A percentile compares a stretch with the other conserved stretches of the same genome.
phyloP scores from a whole-genome alignment of 2,329 filamentous ascomycete species.

The Penicillium sclerotiorum region DNA sequence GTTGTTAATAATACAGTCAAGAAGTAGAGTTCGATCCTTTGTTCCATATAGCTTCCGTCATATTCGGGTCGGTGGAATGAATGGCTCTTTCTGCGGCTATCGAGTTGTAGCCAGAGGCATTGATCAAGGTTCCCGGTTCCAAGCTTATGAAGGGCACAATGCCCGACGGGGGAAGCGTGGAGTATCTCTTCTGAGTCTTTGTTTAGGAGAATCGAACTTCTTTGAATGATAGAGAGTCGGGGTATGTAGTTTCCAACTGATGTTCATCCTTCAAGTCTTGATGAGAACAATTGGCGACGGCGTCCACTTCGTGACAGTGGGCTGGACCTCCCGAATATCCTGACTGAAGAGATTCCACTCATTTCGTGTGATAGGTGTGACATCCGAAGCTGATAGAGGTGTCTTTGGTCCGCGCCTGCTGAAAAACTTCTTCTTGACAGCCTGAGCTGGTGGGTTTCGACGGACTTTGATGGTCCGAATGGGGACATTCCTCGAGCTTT shows the following conservation, averaged over 20 bases:
- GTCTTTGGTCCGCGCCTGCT: constrained; percentile 40
- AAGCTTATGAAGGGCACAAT: neutral
- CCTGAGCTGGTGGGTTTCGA: constrained; percentile 24
- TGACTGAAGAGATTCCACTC: constrained; percentile 47
- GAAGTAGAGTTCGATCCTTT: constrained; percentile 10
- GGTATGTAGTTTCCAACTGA: constrained; percentile 4
- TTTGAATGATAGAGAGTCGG: neutral
- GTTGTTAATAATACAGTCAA: neutral
- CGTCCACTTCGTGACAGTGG: constrained; percentile 41
- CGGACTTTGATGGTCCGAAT: constrained; percentile 27
- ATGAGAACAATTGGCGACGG: constrained; percentile 37
- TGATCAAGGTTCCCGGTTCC: neutral
- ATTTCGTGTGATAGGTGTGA: constrained; percentile 46
- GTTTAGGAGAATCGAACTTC: neutral
- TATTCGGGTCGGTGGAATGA: no score
- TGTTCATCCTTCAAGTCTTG: constrained; percentile 25
- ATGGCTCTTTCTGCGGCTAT: no score
- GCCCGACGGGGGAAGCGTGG: neutral
- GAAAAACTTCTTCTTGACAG: constrained; percentile 20
- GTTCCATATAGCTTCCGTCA: constrained; percentile 6
- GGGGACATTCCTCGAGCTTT: constrained; percentile 21
- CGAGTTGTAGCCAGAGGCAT: neutral
- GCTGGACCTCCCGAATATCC: constrained; percentile 32
- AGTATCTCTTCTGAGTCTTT: neutral
- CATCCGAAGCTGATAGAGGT: constrained; percentile 45